Evolutionary conservation across 2,329 filamentous ascomycete genomes (phyloP).

Genomic region (Cordyceps sp.): DNA sequence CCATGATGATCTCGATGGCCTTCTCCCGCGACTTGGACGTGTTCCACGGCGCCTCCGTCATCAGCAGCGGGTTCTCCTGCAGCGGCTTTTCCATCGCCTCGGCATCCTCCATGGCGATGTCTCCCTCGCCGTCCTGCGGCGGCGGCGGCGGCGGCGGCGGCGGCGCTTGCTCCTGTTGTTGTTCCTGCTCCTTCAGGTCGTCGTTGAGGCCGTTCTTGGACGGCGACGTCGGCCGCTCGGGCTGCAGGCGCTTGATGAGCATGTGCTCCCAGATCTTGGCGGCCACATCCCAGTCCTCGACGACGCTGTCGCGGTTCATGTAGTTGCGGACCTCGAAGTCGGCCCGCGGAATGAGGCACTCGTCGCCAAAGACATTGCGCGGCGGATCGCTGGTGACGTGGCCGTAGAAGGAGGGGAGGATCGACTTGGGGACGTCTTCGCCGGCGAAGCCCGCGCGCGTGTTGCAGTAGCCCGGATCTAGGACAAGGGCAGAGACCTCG

Average conservation of each 20-base stretch:
- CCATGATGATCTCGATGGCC: conserved; percentile 91
- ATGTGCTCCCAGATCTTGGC: conserved; percentile 84
- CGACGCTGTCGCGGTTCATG: conserved; percentile 73
- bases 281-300: conserved; percentile 93
- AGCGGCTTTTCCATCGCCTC: conserved; percentile 57
- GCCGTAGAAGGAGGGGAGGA: conserved; percentile 83
- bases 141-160: too few relatives aligned
- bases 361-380: conserved; percentile 69
- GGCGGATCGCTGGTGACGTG: conserved; percentile 28
- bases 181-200: conserved; percentile 37
- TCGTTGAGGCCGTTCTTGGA: conserved; percentile 69
- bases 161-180: too few relatives aligned
- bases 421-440: conserved; percentile 90
- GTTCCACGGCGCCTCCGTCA: conserved; percentile 95
- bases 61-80: conserved; percentile 74
- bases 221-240: conserved; percentile 51
- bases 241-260: conserved; percentile 76
- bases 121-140: conserved; percentile 43
- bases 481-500: conserved; percentile 91
- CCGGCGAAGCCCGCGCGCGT: conserved; percentile 93
- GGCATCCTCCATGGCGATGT: conserved; percentile 39
- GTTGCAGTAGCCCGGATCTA: conserved; percentile 83
- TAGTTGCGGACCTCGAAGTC: conserved; percentile 81
- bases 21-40: conserved; percentile 75
- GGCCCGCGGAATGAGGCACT: conserved; percentile 62